Evolutionary conservation across 1,284 basidiomycete species (phyloP), one percentile per base, ranked within the genome.

Genomic region (Rhodotorula sp.): DNA sequence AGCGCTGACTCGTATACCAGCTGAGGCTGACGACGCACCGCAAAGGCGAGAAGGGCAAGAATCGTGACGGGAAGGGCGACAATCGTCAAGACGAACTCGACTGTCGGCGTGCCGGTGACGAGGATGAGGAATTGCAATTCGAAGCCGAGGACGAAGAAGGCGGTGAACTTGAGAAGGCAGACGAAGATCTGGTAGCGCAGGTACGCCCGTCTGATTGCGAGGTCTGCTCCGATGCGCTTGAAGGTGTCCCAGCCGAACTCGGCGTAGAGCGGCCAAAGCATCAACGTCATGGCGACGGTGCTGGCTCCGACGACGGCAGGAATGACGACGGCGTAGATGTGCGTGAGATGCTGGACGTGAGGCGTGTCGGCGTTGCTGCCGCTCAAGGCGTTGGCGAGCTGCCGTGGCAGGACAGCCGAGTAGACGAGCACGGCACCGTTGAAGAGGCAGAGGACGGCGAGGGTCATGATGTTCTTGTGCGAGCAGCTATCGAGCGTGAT

Each of bases 231-330:
- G 3, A 75, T 62, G 3, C 55, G 34, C 55, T 72, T 72, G 64
- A 96, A 95, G 57, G 93, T 91, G 76, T 98, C 95, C 76, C 76
- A 76, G 22, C 72, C 75, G 24, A 76, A 76, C 56, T 77, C 76
- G 46, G 57, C 62, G 47, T 69, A 75, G 28, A 78, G 61, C 30
- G 69, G 62, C 64, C 61, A 70, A 0, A 67, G 56, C 52, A 75
- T 54, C 16, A 44, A 63, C 1, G 15, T 52, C 64, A 75, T 65
- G n/a, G 37, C 58, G 20, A 72, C 5, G 2, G 73, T 59, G 20
- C 47, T 31, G 0, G 52, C 61, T 4, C 61, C 71, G 26, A 75
- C 59, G 18, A 71, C 61, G 48, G 28, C 30, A 3, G 71, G 69
- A 48, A 75, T 75, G 2, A 71, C 68, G 59, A 72, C 62, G 18